Evolutionary conservation across 2,329 filamentous ascomycete species (phyloP), one percentile per base, ranked within the genome.

Genomic region (Aspergillus tamarii): DNA sequence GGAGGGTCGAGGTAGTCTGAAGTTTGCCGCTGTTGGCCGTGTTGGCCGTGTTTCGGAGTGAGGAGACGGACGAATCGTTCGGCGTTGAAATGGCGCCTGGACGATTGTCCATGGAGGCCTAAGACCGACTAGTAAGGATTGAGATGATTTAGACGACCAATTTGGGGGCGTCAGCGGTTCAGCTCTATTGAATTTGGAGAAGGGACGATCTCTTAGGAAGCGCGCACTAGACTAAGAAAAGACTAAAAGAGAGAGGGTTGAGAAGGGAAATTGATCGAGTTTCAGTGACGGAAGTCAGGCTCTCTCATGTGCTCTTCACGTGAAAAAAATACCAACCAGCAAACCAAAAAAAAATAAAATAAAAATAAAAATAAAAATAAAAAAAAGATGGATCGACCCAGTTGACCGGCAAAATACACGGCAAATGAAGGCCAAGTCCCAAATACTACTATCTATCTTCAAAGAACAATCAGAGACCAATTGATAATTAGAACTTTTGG

Each of bases 21-120:
- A n/a, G 52, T 14, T 55, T 36, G 30, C 30, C 32, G 21, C 52
- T 23, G 57, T 63, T 64, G 64, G 62, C 19, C 10, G 52, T 23
- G 57, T 63, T 64, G 64, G 62, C 19, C 10, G 52, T 39, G 65
- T 67, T 59, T 58, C 59, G 69, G 63, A 61, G 63, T 54, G 63
- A 61, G 26, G 64, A 62, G 56, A 63, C 60, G 50, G 63, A 61
- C 56, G 64, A 55, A 32, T 55, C 46, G 66, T 66, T 67, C 34
- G 67, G 63, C 62, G 60, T 59, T 60, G 68, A 57, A 55, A 58
- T 59, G 58, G 66, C 69, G 62, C 61, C 64, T 54, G 65, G 59
- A 63, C 66, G 66, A 45, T 62, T 59, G 61, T 69, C 68, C 69
- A 71, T 71, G 65, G 57, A 57, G 56, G 50, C 50, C 61, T 43